Evolutionary conservation across 2,329 filamentous ascomycete genomes (phyloP).

Genomic region (Colletotrichum costaricense): DNA sequence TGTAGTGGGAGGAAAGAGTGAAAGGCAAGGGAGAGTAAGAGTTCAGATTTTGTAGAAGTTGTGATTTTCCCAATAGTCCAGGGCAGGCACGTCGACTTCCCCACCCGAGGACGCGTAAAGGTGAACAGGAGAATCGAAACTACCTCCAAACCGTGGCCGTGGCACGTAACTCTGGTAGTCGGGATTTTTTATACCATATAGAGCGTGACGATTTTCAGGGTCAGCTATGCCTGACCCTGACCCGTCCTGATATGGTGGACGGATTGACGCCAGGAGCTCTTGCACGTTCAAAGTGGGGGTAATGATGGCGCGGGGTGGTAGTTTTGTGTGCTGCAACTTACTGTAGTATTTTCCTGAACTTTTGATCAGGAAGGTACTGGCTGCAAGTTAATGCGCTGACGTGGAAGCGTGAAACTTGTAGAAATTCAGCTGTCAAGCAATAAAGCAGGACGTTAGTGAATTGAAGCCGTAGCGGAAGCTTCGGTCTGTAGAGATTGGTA

Average conservation of each 20-base stretch:
- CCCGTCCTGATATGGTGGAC: not conserved
- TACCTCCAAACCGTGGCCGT: too few relatives aligned
- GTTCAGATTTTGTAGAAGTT: not conserved
- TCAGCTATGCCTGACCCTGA: too few relatives aligned
- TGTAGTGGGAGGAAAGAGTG: not conserved
- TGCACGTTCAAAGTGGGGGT: not conserved
- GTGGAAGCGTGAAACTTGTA: not conserved
- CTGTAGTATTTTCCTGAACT: conserved; percentile 16
- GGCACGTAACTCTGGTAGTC: too few relatives aligned
- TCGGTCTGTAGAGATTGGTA: conserved; percentile 1
- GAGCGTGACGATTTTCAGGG: too few relatives aligned
- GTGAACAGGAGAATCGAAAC: not conserved
- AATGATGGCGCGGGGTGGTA: not conserved
- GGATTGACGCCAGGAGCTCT: not conserved
- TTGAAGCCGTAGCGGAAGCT: not conserved
- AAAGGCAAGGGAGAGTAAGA: not conserved
- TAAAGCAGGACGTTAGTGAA: not conserved
- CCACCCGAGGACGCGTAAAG: not conserved
- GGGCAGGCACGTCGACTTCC: not conserved
- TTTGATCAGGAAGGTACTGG: conserved; percentile 18
- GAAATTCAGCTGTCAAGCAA: not conserved
- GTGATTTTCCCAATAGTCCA: not conserved
- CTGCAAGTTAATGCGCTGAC: not conserved
- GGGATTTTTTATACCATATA: too few relatives aligned
- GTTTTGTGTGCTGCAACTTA: conserved; percentile 22